Evolutionary conservation across 108 stramenopile species (phyloP), one percentile per base, ranked within the genome.

Genomic region (Cylindrotheca fusiformis): DNA sequence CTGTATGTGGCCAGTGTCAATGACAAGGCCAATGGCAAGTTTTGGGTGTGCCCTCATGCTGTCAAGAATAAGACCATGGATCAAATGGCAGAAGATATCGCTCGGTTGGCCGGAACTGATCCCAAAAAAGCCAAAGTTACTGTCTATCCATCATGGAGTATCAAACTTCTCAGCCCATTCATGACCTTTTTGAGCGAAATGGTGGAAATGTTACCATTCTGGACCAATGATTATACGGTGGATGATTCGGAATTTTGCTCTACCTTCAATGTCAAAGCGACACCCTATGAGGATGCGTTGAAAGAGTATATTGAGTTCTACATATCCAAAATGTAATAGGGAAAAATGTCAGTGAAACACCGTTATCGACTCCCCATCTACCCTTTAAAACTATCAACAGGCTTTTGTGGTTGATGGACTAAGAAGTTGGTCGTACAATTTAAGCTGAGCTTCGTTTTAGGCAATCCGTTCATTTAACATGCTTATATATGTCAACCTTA

Each of bases 31-130:
- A 55, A 63, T 31, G 63, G 50, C 14, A 55, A 52, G 31, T 68
- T 68, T 45, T 75, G 74, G 74, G 45, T 68, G 25, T 62, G 60
- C 27, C 74, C 74, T 6, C 66, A 75, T 58, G 25, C 67, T 5
- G 58, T 75, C 1, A 28, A 67, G 2, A 58, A 55, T 55, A 68
- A 75, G 28, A 62, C 61, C 0, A 26, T 68, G 31, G 28, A 48
- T 10, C 44, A 75, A 46, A 63, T 75, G 19, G 67, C 74, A 18
- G 27, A 55, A 17, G 67, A 68, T 33, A 52, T 68, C 1, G 74
- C 61, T 20, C 31, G 32, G 17, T 33, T 57, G 27, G 29, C 65
- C 26, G 51, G 33, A 3, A 8, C 32, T 5, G 55, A n/a, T 23
- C 8, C 55, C 55, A 41, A n/a, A 46, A 58, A 68, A 36, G 17